A percentile compares a stretch with the other conserved stretches of the same genome.
These are phyloP conservation scores for Plenodomus lindquistii DNA, from an alignment of 2,329 filamentous ascomycete genomes.

Conservation along the genomic window DNA sequence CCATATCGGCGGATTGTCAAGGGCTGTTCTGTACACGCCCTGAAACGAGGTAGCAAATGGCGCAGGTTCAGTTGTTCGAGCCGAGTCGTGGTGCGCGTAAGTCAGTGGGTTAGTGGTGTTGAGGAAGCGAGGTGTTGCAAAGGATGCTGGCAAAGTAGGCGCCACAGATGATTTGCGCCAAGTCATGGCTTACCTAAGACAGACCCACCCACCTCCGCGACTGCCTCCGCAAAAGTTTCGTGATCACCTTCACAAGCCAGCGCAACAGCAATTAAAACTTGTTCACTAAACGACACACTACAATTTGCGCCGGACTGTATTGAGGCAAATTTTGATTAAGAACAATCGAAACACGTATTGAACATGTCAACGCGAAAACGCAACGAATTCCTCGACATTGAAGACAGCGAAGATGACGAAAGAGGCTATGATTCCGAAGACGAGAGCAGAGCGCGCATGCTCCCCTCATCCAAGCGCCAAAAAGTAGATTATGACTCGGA, in stretches of 20 bases:
- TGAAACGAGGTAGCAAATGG: background rate
- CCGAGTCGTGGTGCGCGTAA: background rate
- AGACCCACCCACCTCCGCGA: conserved; percentile 32
- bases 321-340: too few species aligned
- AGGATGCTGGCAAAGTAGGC: conserved; percentile 7
- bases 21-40: background rate
- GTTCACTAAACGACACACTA: too few species aligned
- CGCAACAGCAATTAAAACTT: conserved; percentile 1
- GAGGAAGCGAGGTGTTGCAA: background rate
- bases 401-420: conserved; percentile 49
- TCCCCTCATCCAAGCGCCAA: conserved; percentile 64
- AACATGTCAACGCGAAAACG: conserved; percentile 69
- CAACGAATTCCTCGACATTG: conserved; percentile 69
- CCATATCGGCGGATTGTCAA: conserved; percentile 63
- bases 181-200: conserved; percentile 8
- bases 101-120: background rate
- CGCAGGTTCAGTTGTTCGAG: background rate
- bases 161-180: background rate
- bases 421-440: conserved; percentile 70
- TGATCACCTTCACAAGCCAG: conserved; percentile 4
- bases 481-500: conserved; percentile 56
- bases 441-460: conserved; percentile 64
- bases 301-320: too few species aligned
- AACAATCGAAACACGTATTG: background rate
- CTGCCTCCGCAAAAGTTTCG: conserved; percentile 32